These are phyloP conservation scores for Guillardia theta DNA, from an alignment of 78 protist species.

Conservation along the genomic window DNA sequence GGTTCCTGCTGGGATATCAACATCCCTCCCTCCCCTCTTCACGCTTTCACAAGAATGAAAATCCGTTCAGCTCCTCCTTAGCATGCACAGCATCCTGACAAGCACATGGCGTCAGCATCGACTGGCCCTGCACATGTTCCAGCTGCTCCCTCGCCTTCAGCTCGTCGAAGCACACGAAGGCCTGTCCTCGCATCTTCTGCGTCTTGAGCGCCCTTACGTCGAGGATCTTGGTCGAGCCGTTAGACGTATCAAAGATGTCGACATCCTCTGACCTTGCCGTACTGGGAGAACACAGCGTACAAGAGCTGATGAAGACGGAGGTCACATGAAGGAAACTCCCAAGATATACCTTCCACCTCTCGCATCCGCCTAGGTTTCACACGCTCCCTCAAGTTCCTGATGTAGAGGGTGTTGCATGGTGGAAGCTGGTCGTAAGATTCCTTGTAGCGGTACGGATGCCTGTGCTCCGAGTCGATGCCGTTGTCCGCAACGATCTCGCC, in stretches of 20 bases:
- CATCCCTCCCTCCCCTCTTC: too few relatives aligned
- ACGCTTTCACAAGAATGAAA: not conserved
- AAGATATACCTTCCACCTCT: too few relatives aligned
- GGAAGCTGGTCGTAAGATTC: not conserved
- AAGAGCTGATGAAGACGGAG: too few relatives aligned
- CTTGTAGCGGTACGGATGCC: not conserved
- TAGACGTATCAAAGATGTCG: too few relatives aligned
- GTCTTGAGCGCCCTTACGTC: not conserved
- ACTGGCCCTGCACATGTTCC: too few relatives aligned
- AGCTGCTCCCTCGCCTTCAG: not conserved
- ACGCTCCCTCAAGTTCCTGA: not conserved
- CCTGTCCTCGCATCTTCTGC: not conserved
- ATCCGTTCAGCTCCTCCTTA: not conserved
- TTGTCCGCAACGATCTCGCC: not conserved
- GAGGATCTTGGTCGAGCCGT: not conserved
- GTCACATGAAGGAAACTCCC: too few relatives aligned
- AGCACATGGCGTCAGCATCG: too few relatives aligned
- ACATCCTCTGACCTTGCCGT: not conserved
- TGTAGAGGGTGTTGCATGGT: not conserved
- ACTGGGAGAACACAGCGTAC: not conserved
- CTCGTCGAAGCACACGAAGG: not conserved
- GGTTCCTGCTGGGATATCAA: too few relatives aligned
- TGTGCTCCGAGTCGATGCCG: not conserved
- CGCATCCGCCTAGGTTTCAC: not conserved
- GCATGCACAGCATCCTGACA: not conserved